Percentiles rank a stretch among this genome's conserved stretches.
These are phyloP conservation scores for Agaricus subrufescens DNA, from an alignment of 768 basidiomycete genomes.

Conservation along the genomic window DNA sequence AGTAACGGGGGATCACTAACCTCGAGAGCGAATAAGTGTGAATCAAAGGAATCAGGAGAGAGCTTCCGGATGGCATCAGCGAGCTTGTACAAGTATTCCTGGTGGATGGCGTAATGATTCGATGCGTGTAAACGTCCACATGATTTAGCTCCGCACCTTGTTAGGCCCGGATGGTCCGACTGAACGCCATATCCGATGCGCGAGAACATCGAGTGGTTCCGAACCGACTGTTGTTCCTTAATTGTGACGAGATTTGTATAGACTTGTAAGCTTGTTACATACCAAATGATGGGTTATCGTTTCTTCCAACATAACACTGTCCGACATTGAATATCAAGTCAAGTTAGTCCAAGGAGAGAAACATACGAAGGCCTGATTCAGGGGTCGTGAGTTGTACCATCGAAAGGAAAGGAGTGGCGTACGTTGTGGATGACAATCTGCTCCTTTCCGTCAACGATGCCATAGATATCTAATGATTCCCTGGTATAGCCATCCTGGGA, in stretches of 20 bases:
- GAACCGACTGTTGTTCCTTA: conserved; percentile 58
- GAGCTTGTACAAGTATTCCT: conserved; percentile 88
- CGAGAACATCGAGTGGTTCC: conserved; percentile 68
- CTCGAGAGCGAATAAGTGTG: conserved; percentile 75
- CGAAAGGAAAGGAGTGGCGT: conserved; percentile 12
- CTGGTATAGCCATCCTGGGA: conserved; percentile 87
- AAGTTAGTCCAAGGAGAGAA: neutral
- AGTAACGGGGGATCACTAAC: conserved; percentile 28
- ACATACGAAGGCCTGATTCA: conserved; percentile 47
- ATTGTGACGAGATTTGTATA: neutral
- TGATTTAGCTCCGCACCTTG: conserved; percentile 47
- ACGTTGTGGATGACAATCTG: conserved; percentile 54
- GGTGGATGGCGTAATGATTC: neutral
- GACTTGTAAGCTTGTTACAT: conserved; percentile 15
- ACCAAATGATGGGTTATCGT: conserved; percentile 90
- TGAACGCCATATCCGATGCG: conserved; percentile 65
- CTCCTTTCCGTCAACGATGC: conserved; percentile 48
- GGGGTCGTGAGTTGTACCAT: neutral
- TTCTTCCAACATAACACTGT: conserved; percentile 83
- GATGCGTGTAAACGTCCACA: neutral
- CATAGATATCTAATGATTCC: conserved; percentile 72
- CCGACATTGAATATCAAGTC: neutral
- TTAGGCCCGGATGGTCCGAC: conserved; percentile 88
- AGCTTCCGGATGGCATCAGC: conserved; percentile 69
- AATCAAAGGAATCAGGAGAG: conserved; percentile 69